Evolutionary conservation across 2,329 filamentous ascomycete genomes (phyloP), one percentile per base, ranked within the genome.

Genomic region (Dactylonectria macrodidyma): DNA sequence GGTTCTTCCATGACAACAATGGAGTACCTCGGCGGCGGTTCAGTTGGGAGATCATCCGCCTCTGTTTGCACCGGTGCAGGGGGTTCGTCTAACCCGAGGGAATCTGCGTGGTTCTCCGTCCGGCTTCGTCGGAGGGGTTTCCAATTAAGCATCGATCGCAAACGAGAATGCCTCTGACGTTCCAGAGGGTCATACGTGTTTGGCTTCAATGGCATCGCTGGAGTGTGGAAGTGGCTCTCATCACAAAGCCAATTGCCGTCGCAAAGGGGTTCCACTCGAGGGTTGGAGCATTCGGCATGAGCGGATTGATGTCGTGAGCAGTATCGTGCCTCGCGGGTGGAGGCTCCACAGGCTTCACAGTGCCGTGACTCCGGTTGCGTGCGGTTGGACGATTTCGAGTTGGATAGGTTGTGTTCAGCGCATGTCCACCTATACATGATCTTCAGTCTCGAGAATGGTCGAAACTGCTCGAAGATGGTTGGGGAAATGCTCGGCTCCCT

Each of bases 91-190:
- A 22, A 44, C 12, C 6, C 22, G 19, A 33, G 22, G 22, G 22
- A n/a, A 8, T 22, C 22, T 6, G 16, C 14, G 4, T 30, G 19
- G 24, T 30, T 36, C 3, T 34, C 26, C 26, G 62, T 67, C 8
- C 55, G 54, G 14, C 36, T 51, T 14, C 26, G 24, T 10, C 47
- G 22, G 22, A 56, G 38, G 24, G 50, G 9, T 16, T 33, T 63
- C 50, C 56, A 61, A n/a, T 60, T 61, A 11, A 67, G 22, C 48
- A 67, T 26, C 11, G 65, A 67, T 47, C 46, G 44, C 10, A 67
- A 14, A 16, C 60, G 51, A 19, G 65, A 65, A 62, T 62, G 59
- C 19, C 65, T 59, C 59, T 52, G 33, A n/a, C 60, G 59, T 24
- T 24, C 30, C n/a, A 38, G 41, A 36, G 30, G 22, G 5, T 47